Percentiles rank a stretch among this genome's conserved stretches.
Conservation (phyloP, 2,329 filamentous ascomycete genomes). For the Blastomyces emzantsi region DNA sequence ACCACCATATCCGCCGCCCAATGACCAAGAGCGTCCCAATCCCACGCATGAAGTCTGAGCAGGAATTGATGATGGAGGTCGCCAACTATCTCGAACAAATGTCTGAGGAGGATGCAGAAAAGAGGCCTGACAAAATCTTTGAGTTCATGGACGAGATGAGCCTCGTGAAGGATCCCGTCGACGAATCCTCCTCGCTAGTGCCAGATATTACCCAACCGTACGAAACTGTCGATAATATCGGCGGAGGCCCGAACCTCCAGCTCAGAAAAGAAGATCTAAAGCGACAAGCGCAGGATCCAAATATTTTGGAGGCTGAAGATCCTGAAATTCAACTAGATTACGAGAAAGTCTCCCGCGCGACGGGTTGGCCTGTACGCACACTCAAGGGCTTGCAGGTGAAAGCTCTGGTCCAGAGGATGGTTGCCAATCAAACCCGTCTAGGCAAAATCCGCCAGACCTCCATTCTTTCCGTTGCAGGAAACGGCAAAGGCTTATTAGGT, state of each 20-base stretch:
- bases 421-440: conserved; percentile 90
- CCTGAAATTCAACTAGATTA: conserved; percentile 15
- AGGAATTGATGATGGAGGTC: conserved; percentile 49
- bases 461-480: conserved; percentile 72
- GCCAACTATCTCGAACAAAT: conserved; percentile 33
- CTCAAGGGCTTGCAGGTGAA: conserved; percentile 55
- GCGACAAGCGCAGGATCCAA: neutral
- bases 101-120: conserved; percentile 9
- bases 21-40: conserved; percentile 46
- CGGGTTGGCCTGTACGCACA: conserved; percentile 43
- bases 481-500: conserved; percentile 75
- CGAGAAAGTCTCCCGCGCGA: conserved; percentile 48
- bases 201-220: conserved; percentile 44
- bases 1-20: conserved; percentile 52
- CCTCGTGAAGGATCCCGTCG: conserved; percentile 43
- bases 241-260: conserved; percentile 21
- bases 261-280: conserved; percentile 5
- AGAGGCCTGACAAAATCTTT: conserved; percentile 43
- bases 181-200: conserved; percentile 41
- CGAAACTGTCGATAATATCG: conserved; percentile 24
- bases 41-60: conserved; percentile 51
- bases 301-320: conserved; percentile 19
- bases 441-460: conserved; percentile 80
- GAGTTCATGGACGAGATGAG: conserved; percentile 40
- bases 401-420: conserved; percentile 61